Conservation (phyloP, 176 grass and related monocot genomes). For the Eragrostis nindensis region DNA sequence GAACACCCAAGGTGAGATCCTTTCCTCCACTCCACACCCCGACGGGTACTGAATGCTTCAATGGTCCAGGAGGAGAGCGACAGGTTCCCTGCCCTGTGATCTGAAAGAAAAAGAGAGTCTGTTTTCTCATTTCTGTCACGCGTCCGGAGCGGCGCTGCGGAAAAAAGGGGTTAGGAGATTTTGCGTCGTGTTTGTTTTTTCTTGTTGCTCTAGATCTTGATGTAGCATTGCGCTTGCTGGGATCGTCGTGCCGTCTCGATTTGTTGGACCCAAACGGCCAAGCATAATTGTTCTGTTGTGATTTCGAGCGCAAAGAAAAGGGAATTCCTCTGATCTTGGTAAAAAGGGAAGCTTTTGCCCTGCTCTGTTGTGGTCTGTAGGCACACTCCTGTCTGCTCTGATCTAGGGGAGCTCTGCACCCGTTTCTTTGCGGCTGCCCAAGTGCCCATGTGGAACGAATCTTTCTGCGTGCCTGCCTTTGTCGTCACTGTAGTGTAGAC, state of each 20-base stretch:
- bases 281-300: background rate
- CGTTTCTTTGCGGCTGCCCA: background rate
- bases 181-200: background rate
- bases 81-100: background rate
- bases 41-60: too few species aligned
- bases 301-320: too few species aligned
- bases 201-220: background rate
- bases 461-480: background rate
- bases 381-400: background rate
- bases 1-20: slow-evolving; percentile 9
- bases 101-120: too few species aligned
- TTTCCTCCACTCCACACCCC: too few species aligned
- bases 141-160: background rate
- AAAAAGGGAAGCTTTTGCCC: background rate
- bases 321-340: background rate
- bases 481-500: background rate
- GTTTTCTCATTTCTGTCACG: background rate
- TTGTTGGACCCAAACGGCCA: background rate
- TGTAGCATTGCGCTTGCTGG: background rate
- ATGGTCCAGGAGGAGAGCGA: background rate
- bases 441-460: background rate
- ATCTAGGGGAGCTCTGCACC: background rate
- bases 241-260: background rate
- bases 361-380: background rate
- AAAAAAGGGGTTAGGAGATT: background rate